phyloP scores from a whole-genome alignment of 768 basidiomycete species.

The Leccinum truebloodii region DNA sequence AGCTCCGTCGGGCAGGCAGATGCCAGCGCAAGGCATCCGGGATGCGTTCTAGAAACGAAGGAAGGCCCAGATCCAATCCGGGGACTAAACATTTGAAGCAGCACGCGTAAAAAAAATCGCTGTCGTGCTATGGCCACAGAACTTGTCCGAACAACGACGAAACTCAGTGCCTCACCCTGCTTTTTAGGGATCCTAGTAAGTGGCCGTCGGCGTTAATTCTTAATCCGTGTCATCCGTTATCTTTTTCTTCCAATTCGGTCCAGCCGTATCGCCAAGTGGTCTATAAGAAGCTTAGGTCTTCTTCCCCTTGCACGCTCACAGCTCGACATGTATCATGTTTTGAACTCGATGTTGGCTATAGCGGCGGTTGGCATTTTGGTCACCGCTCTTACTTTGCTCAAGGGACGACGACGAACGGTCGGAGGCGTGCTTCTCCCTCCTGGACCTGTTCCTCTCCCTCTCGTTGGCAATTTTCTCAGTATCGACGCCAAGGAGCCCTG shows the following conservation, averaged over 20 bases:
- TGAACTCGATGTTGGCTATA: background rate
- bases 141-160: no score
- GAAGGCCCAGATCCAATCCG: background rate
- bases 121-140: background rate
- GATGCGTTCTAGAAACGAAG: background rate
- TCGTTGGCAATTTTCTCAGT: constrained; percentile 19
- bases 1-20: background rate
- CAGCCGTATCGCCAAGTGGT: background rate
- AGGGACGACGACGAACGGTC: background rate
- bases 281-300: background rate
- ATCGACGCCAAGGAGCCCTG: constrained; percentile 23
- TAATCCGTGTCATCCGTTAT: background rate
- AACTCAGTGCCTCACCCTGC: no score
- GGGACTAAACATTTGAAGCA: background rate
- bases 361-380: background rate
- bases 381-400: constrained; percentile 1
- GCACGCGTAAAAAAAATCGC: background rate
- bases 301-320: background rate
- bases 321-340: constrained; percentile 1
- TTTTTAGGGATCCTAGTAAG: background rate
- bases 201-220: background rate
- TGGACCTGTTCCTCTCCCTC: constrained; percentile 22
- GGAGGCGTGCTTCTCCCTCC: constrained; percentile 14
- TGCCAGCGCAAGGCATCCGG: background rate
- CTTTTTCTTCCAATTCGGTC: background rate